Percentiles rank a stretch among this genome's conserved stretches.
Conservation (phyloP, 2,329 filamentous ascomycete genomes). For the Waltergamsia citrina region DNA sequence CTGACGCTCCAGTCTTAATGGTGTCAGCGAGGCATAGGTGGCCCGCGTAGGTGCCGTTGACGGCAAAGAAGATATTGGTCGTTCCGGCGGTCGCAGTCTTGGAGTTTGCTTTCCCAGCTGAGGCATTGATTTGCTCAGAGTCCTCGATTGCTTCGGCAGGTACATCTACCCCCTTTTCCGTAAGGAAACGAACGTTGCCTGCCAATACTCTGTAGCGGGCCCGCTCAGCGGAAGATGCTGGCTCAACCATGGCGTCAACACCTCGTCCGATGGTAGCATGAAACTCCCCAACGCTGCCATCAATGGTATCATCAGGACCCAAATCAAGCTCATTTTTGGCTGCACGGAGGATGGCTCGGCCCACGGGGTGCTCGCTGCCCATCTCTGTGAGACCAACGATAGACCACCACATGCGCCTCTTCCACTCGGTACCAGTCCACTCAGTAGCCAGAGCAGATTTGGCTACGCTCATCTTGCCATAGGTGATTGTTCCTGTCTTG, state of each 20-base stretch:
- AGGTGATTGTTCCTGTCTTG: slow-evolving; percentile 91
- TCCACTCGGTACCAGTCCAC: slow-evolving; percentile 63
- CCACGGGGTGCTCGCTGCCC: slow-evolving; percentile 91
- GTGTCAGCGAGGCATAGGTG: slow-evolving; percentile 80
- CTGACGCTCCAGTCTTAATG: slow-evolving; percentile 78
- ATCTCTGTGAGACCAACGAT: slow-evolving; percentile 91
- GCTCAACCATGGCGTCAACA: slow-evolving; percentile 74
- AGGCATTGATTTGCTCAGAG: slow-evolving; percentile 47
- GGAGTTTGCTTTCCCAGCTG: slow-evolving; percentile 22
- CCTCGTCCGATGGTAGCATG: slow-evolving; percentile 75
- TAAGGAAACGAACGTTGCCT: slow-evolving; percentile 73
- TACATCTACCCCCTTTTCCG: slow-evolving; percentile 58
- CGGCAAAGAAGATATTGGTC: slow-evolving; percentile 85
- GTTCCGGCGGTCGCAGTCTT: slow-evolving; percentile 50
- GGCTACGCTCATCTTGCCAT: slow-evolving; percentile 91
- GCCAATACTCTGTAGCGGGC: slow-evolving; percentile 70
- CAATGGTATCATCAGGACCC: slow-evolving; percentile 61
- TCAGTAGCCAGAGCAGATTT: slow-evolving; percentile 53
- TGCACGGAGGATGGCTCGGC: slow-evolving; percentile 70
- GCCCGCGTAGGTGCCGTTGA: slow-evolving; percentile 73
- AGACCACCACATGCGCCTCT: slow-evolving; percentile 83
- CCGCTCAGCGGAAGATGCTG: slow-evolving; percentile 56
- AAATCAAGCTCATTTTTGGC: slow-evolving; percentile 71
- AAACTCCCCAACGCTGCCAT: slow-evolving; percentile 81
- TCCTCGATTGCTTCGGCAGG: slow-evolving; percentile 54